phyloP scores from a whole-genome alignment of 345 rosid genomes.

The Gossypium mustelinum region DNA sequence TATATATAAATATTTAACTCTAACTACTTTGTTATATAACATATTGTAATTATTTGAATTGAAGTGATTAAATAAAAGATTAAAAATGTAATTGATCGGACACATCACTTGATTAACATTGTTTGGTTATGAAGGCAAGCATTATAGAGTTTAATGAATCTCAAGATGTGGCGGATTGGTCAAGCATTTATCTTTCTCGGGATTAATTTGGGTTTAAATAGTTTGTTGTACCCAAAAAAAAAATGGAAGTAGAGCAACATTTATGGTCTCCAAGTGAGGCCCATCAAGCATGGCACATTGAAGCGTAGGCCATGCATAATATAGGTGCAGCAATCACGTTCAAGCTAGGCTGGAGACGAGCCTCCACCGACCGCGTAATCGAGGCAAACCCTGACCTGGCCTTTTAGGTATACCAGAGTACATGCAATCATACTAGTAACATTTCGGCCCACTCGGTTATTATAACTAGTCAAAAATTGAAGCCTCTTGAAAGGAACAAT shows the following conservation, averaged over 20 bases:
- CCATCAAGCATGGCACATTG: constrained; percentile 10
- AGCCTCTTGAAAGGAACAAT: constrained; percentile 2
- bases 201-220: background rate
- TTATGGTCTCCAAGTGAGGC: background rate
- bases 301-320: background rate
- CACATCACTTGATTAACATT: too few species aligned
- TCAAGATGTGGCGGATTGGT: too few species aligned
- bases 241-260: background rate
- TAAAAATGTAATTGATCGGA: background rate
- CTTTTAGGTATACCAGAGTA: constrained; percentile 17
- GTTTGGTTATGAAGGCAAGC: too few species aligned
- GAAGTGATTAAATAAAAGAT: background rate
- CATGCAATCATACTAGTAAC: constrained; percentile 17
- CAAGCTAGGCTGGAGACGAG: constrained; percentile 34
- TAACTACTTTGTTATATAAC: too few species aligned
- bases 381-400: constrained; percentile 26
- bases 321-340: constrained; percentile 21
- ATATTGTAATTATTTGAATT: background rate
- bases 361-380: constrained; percentile 15
- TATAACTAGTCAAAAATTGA: background rate
- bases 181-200: too few species aligned
- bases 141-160: too few species aligned
- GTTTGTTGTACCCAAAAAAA: too few species aligned
- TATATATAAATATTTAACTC: too few species aligned
- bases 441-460: constrained; percentile 25